Evolutionary conservation across 495 filamentous ascomycete species (phyloP).

Genomic region (Bryoglossum gracile): DNA sequence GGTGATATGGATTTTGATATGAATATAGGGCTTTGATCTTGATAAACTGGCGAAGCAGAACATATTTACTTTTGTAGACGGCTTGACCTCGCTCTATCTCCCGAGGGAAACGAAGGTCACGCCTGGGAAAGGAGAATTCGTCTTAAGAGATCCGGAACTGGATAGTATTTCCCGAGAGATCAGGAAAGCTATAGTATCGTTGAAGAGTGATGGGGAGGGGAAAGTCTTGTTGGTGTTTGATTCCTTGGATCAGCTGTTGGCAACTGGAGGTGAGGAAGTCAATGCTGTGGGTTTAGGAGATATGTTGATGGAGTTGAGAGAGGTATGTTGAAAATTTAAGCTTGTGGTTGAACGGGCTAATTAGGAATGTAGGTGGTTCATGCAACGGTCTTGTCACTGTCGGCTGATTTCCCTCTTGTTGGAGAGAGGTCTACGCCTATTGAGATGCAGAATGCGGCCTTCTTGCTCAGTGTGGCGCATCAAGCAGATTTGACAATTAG

Average conservation of each 20-base stretch:
- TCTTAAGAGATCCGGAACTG: slow-evolving; percentile 8
- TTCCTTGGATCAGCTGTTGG: slow-evolving; percentile 48
- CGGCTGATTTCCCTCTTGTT: slow-evolving; percentile 64
- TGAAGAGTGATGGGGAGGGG: slow-evolving; percentile 8
- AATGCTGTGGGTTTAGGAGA: slow-evolving; percentile 30
- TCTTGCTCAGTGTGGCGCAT: slow-evolving; percentile 66
- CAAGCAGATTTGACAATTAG: slow-evolving; percentile 61
- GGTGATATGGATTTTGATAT: too few species aligned
- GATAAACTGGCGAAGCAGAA: slow-evolving; percentile 47
- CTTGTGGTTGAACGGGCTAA: not conserved
- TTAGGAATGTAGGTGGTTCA: slow-evolving; percentile 15
- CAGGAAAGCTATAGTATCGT: slow-evolving; percentile 28
- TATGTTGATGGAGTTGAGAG: slow-evolving; percentile 42
- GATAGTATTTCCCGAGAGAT: slow-evolving; percentile 26
- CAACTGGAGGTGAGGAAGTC: slow-evolving; percentile 30
- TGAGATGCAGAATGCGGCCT: slow-evolving; percentile 60
- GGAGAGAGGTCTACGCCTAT: slow-evolving; percentile 49
- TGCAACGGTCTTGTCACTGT: slow-evolving; percentile 56
- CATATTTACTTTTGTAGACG: slow-evolving; percentile 66
- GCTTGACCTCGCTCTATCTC: slow-evolving; percentile 52
- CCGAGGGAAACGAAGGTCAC: slow-evolving; percentile 21
- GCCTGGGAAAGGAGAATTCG: slow-evolving; percentile 13
- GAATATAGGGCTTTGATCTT: slow-evolving; percentile 65
- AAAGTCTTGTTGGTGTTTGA: slow-evolving; percentile 47
- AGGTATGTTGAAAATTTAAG: slow-evolving; percentile 35